Conservation (phyloP, 1,139 yeast species). For the Yamadazyma sp. region DNA sequence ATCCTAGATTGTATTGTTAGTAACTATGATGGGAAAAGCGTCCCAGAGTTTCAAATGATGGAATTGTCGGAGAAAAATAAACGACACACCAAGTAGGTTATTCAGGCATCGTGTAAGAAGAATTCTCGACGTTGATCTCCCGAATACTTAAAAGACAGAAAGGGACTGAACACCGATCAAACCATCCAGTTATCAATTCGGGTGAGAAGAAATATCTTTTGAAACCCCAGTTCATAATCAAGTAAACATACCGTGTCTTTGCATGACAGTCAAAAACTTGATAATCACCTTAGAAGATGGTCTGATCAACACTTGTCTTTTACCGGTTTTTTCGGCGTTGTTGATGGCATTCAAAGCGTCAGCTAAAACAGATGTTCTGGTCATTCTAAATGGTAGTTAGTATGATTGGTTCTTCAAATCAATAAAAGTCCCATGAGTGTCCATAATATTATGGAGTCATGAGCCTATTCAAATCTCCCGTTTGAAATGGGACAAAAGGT, state of each 20-base stretch:
- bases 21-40: conserved; percentile 4
- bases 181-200: conserved; percentile 98
- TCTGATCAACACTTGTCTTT: conserved; percentile 98
- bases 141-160: conserved; percentile 98
- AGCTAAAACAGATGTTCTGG: conserved; percentile 98
- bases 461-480: conserved; percentile 7
- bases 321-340: conserved; percentile 99
- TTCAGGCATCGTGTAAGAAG: conserved; percentile 70
- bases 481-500: conserved; percentile 11
- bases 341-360: conserved; percentile 98
- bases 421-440: conserved; percentile 16
- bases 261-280: conserved; percentile 96
- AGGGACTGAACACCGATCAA: conserved; percentile 86
- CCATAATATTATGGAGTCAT: conserved; percentile 15
- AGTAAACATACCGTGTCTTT: conserved; percentile 71
- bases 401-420: conserved; percentile 8
- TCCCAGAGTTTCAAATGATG: not conserved
- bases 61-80: conserved; percentile 73
- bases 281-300: conserved; percentile 98
- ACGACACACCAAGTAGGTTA: conserved; percentile 38
- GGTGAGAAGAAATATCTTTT: conserved; percentile 24
- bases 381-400: conserved; percentile 53
- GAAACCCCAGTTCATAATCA: not conserved
- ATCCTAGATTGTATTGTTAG: conserved; percentile 27
- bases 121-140: conserved; percentile 68